Base-by-base conservation (phyloP, 192 early-diverging fungal species). In the Spizellomyces sp. region DNA sequence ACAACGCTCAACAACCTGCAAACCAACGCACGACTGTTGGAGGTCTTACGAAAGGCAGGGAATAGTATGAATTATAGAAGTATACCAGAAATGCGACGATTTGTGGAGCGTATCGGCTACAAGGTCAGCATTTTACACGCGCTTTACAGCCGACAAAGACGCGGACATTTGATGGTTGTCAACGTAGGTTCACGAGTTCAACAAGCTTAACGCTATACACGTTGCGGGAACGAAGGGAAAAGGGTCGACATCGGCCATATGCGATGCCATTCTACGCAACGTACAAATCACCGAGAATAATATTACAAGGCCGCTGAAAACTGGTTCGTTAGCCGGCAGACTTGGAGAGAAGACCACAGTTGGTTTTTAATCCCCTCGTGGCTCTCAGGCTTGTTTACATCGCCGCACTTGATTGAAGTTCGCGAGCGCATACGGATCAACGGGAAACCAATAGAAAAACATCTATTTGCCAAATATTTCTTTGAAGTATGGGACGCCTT, bases 371-470 rank as follows among this genome's bases (percentile, higher is more conserved):
- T 63, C 42, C 63, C 59, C 6, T 45, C 17, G 21, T 66, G 19
- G 19, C 15, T 8, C 43, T 14, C 67, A 74, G 96, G 97, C 27
- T 77, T 96, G 48, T 99, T 88, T 74, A 95, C 95, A 15, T 96
- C 94, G 4, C 97, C 97, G 8, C 97, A 99, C 73, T 77, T 99
- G 58, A 84, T 93, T 59, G 86, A 95, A 59, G 95, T 92, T 6
- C 90, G 96, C 58, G 97, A 99, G 71, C 86, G 97, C 22, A 96
- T 99, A 70, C 84, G 93, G 56, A 95, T 99, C 75, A 85, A 98
- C 74, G 97, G 97, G 0, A 71, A 69, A 22, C 93, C 95, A 10
- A 79, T 99, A 5, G 83, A 84, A 7, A 81, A 89, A 56, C 83
- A 88, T 0, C n/a, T 77, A 14, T 96, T 95, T 79, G 85, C 90